Evolutionary conservation across 2,329 filamentous ascomycete genomes (phyloP).

Genomic region (Byssoonygena ceratinophila): DNA sequence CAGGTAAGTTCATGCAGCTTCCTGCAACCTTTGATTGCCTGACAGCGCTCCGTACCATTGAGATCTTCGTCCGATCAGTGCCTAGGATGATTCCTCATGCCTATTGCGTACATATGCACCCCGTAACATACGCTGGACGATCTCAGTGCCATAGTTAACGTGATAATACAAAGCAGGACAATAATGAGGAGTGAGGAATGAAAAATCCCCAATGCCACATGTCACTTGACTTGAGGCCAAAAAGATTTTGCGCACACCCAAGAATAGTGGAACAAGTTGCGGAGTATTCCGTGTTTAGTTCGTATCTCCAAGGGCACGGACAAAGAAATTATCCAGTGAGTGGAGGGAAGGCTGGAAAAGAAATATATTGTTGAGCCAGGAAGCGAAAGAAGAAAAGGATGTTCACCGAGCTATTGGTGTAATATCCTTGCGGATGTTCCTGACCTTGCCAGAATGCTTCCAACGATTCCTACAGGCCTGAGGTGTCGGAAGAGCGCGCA

Average conservation of each 20-base stretch:
- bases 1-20: background rate
- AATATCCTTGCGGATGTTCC: background rate
- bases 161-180: no score
- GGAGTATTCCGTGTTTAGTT: no score
- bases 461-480: constrained; percentile 2
- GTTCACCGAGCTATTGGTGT: background rate
- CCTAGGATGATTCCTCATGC: constrained; percentile 9
- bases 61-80: constrained; percentile 9
- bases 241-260: no score
- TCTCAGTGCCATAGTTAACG: no score
- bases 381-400: background rate
- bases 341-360: background rate
- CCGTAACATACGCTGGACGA: background rate
- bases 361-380: background rate
- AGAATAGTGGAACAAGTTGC: no score
- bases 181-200: background rate
- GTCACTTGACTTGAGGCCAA: no score
- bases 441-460: background rate
- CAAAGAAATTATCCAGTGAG: background rate
- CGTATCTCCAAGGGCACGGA: background rate
- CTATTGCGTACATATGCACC: background rate
- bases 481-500: background rate
- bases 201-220: background rate
- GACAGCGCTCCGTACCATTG: no score
- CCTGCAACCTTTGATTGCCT: background rate